These are phyloP conservation scores for Cryptococcus depauperatus DNA, from an alignment of 1,284 basidiomycete species.

Conservation along the genomic window DNA sequence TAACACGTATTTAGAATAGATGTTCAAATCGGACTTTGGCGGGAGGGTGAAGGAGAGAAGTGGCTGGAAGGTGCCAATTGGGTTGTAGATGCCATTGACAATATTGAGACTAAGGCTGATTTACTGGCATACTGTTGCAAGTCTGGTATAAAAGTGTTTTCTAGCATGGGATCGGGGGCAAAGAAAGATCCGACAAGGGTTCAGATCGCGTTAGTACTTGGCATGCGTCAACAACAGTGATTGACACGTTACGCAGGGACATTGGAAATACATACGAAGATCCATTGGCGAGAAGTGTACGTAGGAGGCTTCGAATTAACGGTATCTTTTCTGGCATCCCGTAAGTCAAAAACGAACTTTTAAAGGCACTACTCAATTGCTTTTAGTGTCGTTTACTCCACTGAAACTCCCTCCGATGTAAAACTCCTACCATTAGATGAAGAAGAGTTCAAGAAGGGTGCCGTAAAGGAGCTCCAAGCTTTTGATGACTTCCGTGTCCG, in stretches of 20 bases:
- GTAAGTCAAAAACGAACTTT: constrained; percentile 21
- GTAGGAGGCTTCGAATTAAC: constrained; percentile 64
- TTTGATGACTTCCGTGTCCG: constrained; percentile 83
- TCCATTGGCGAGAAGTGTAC: constrained; percentile 83
- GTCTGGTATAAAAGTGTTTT: constrained; percentile 75
- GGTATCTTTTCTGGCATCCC: constrained; percentile 70
- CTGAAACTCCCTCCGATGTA: constrained; percentile 78
- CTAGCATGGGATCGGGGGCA: constrained; percentile 95
- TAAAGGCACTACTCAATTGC: background rate
- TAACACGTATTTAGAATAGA: constrained; percentile 55
- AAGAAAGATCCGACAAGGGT: constrained; percentile 92
- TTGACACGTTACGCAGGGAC: constrained; percentile 52
- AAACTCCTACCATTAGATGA: constrained; percentile 84
- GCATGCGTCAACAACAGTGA: background rate
- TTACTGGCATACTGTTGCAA: constrained; percentile 74
- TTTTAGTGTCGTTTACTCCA: constrained; percentile 80
- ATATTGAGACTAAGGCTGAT: constrained; percentile 90
- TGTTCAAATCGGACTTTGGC: constrained; percentile 71
- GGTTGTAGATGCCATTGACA: constrained; percentile 95
- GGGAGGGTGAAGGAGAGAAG: constrained; percentile 60
- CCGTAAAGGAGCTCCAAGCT: constrained; percentile 80
- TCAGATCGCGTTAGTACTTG: constrained; percentile 58
- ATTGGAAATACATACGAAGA: constrained; percentile 91
- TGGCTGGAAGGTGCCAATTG: constrained; percentile 76
- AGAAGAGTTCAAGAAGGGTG: constrained; percentile 83